Conservation (phyloP, 2,329 filamentous ascomycete genomes). For the Botrytis medusae region DNA sequence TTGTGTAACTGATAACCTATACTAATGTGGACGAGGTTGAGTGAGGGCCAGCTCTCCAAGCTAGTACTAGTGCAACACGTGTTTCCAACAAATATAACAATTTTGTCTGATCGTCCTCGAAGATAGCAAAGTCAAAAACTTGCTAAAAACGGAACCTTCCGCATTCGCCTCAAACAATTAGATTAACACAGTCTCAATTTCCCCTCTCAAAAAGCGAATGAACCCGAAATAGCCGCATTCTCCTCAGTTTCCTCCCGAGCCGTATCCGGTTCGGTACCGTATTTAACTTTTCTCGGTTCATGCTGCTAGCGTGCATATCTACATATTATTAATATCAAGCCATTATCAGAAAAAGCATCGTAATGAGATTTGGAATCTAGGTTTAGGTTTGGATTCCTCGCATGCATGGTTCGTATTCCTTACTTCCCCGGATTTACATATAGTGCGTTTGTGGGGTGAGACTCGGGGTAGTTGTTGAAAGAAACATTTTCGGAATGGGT, state of each 20-base stretch:
- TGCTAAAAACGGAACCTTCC: background rate
- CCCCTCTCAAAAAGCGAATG: background rate
- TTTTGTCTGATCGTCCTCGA: background rate
- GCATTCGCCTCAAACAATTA: background rate
- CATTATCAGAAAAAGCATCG: conserved; percentile 10
- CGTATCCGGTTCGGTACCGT: background rate
- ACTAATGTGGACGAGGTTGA: background rate
- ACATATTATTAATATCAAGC: conserved; percentile 6
- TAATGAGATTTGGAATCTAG: conserved; percentile 12
- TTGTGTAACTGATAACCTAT: background rate
- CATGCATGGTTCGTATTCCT: conserved; percentile 7
- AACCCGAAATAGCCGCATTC: background rate
- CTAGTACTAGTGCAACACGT: background rate
- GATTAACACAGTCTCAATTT: background rate
- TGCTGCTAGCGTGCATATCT: conserved; percentile 13
- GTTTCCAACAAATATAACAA: background rate
- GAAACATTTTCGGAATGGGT: background rate
- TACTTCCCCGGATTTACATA: conserved; percentile 12
- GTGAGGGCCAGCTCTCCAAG: background rate
- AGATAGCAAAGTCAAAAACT: background rate
- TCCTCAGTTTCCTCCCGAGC: background rate
- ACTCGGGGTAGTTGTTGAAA: background rate
- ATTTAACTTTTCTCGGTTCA: background rate
- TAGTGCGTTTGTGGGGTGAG: conserved; percentile 3
- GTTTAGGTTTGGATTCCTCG: background rate